These are phyloP conservation scores for Verticillium isaacii DNA, from an alignment of 2,329 filamentous ascomycete species.

Conservation along the genomic window DNA sequence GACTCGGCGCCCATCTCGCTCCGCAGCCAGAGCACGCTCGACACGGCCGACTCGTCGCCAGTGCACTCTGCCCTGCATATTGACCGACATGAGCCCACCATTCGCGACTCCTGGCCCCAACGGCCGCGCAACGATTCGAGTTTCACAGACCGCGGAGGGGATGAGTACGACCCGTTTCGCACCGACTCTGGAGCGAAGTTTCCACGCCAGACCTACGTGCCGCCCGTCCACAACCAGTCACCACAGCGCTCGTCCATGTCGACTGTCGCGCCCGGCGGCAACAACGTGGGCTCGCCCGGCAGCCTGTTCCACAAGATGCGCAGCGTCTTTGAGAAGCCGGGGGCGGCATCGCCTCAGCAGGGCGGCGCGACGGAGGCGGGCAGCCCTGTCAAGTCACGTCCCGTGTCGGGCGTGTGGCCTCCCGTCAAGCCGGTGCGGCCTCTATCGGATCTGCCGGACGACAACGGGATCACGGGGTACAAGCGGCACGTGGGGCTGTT, in stretches of 20 bases:
- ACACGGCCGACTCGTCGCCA: conserved; percentile 26
- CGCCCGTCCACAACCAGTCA: conserved; percentile 2
- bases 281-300: conserved; percentile 15
- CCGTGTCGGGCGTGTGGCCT: conserved; percentile 18
- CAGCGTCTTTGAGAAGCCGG: conserved; percentile 29
- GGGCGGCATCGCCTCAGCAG: neutral
- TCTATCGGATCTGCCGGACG: conserved; percentile 10
- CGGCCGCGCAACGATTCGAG: conserved; percentile 18
- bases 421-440: conserved; percentile 6
- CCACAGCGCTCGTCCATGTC: conserved; percentile 1
- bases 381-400: conserved; percentile 17
- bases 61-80: conserved; percentile 16
- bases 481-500: conserved; percentile 9
- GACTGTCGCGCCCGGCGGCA: conserved; percentile 4
- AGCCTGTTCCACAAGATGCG: conserved; percentile 34
- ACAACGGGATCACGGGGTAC: conserved; percentile 8
- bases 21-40: conserved; percentile 28
- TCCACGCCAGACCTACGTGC: neutral
- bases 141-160: conserved; percentile 12
- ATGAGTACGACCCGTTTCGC: conserved; percentile 20
- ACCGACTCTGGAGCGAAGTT: conserved; percentile 11
- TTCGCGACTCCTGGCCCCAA: conserved; percentile 25
- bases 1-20: conserved; percentile 27
- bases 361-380: conserved; percentile 1
- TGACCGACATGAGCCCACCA: conserved; percentile 25